Evolutionary conservation across 108 stramenopile species (phyloP).

Genomic region (Nitzschia sp.): DNA sequence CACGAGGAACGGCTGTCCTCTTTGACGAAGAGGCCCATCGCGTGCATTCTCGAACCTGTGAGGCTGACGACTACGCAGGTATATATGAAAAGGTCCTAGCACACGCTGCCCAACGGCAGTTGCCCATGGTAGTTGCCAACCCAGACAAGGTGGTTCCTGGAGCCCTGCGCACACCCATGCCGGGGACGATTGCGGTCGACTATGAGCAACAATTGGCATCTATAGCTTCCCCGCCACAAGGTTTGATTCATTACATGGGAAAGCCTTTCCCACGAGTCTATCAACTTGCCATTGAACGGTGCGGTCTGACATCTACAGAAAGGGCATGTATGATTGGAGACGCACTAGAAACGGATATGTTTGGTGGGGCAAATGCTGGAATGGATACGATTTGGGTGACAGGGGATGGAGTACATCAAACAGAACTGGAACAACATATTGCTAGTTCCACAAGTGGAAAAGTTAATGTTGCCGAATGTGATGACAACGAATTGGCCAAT

Average conservation of each 20-base stretch:
- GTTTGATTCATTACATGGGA: slow-evolving; percentile 67
- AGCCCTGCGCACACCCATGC: slow-evolving; percentile 82
- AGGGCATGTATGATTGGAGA: slow-evolving; percentile 77
- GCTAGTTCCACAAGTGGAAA: neutral
- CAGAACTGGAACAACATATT: slow-evolving; percentile 22
- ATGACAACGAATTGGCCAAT: slow-evolving; percentile 17
- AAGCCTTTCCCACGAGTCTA: slow-evolving; percentile 81
- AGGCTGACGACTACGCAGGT: slow-evolving; percentile 52
- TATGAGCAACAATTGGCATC: slow-evolving; percentile 56
- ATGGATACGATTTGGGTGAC: slow-evolving; percentile 71
- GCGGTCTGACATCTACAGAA: slow-evolving; percentile 10
- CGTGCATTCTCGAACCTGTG: slow-evolving; percentile 11
- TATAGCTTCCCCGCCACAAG: slow-evolving; percentile 6
- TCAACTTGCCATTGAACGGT: slow-evolving; percentile 51
- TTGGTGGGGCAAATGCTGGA: slow-evolving; percentile 51
- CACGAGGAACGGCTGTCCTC: slow-evolving; percentile 78
- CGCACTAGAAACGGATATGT: slow-evolving; percentile 83
- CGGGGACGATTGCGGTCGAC: slow-evolving; percentile 79
- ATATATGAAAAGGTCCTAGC: slow-evolving; percentile 50
- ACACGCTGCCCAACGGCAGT: slow-evolving; percentile 52
- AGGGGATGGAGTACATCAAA: slow-evolving; percentile 50
- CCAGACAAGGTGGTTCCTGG: slow-evolving; percentile 88
- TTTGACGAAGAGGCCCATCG: slow-evolving; percentile 29
- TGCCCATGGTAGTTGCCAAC: slow-evolving; percentile 92
- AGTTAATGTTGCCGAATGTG: slow-evolving; percentile 17